Evolutionary conservation across 352 stramenopile species (phyloP), one percentile per base, ranked within the genome.

Genomic region (Globisporangium cederbergense): DNA sequence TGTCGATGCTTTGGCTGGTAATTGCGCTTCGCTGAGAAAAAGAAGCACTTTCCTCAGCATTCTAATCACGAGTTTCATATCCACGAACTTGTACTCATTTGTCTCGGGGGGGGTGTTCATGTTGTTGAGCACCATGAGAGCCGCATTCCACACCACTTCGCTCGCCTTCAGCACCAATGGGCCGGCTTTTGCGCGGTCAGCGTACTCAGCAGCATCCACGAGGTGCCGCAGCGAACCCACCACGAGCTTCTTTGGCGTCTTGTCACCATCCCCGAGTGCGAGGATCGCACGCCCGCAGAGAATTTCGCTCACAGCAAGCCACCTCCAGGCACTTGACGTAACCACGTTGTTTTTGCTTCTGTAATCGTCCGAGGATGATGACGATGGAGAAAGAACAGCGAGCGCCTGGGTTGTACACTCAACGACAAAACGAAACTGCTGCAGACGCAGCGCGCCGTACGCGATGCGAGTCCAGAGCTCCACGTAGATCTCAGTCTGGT

Each of bases 61-160:
- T 8, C 66, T 45, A 13, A 74, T 67, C 1, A 81, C n/a, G 14
- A 13, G 50, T 13, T 73, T 62, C 28, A 78, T 45, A 11, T 75
- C 73, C 0, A 47, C 20, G 34, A 61, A 56, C 1, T 71, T 63
- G 38, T 65, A 65, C 32, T 68, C 38, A 8, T 73, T 66, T n/a
- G n/a, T 36, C 22, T 64, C 68, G 8, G 57, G 18, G 43, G 60
- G 64, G 9, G 20, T 59, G 38, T 58, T 58, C 52, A 61, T 73
- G 30, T 30, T 59, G 38, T 42, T 34, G 45, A 83, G 73, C 16
- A 43, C 71, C 3, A 64, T 75, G 14, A 92, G 65, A 2, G 73
- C 72, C 3, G 78, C 76, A 52, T 97, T 97, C 91, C 90, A 98
- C 1, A 93, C 68, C 2, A 89, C 65, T 72, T 90, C 73, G 9